phyloP scores from a whole-genome alignment of 2,329 filamentous ascomycete genomes.

The Dichotomopilus funicola region DNA sequence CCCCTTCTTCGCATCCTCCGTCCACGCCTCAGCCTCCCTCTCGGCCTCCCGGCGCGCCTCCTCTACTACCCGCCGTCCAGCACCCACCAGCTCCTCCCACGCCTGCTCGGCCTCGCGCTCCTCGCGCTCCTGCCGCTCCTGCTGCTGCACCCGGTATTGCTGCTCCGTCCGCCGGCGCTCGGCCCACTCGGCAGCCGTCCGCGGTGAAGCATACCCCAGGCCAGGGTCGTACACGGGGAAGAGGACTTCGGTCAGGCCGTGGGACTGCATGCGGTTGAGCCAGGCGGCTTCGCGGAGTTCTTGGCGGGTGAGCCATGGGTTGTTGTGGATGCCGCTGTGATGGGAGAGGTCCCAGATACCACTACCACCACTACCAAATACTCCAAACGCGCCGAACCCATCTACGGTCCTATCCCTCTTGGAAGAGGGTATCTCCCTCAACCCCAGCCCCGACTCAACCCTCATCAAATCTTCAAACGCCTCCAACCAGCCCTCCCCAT shows the following conservation, averaged over 20 bases:
- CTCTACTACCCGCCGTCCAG: neutral
- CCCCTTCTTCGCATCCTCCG: slow-evolving; percentile 2
- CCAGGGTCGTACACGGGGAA: slow-evolving; percentile 11
- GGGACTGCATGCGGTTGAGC: slow-evolving; percentile 19
- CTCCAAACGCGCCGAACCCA: neutral
- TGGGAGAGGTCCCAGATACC: neutral
- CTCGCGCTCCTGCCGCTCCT: slow-evolving; percentile 1
- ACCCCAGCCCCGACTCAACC: slow-evolving; percentile 36
- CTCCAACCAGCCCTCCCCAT: slow-evolving; percentile 45
- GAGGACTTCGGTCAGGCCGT: slow-evolving; percentile 12
- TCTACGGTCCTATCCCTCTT: no score
- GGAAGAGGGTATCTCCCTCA: slow-evolving; percentile 33
- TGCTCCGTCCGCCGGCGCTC: slow-evolving; percentile 8
- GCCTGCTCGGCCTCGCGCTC: neutral
- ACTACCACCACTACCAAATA: neutral
- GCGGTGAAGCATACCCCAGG: slow-evolving; percentile 10
- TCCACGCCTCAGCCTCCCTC: neutral
- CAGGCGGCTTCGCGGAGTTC: slow-evolving; percentile 1
- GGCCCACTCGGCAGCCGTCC: slow-evolving; percentile 18
- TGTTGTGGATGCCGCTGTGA: neutral
- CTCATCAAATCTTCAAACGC: slow-evolving; percentile 52
- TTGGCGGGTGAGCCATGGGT: no score
- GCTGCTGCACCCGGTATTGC: slow-evolving; percentile 6
- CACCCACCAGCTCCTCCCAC: slow-evolving; percentile 1
- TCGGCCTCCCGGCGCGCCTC: neutral